Evolutionary conservation across 2,329 filamentous ascomycete species (phyloP).

Genomic region (Fusarium abutilonis): DNA sequence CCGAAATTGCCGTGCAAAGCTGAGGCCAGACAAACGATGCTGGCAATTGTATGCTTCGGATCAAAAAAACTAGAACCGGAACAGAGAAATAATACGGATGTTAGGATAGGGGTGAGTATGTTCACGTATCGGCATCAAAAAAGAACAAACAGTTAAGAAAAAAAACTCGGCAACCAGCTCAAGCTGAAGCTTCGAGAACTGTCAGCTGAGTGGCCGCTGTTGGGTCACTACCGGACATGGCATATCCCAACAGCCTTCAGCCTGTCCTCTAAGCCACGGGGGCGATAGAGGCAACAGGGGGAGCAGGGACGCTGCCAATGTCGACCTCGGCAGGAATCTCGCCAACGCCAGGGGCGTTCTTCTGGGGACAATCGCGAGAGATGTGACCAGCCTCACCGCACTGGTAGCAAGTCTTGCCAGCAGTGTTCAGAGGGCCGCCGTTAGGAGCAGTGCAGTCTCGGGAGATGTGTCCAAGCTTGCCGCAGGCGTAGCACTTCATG

Average conservation of each 20-base stretch:
- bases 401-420: constrained; percentile 98
- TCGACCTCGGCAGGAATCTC: constrained; percentile 60
- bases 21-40: constrained; percentile 42
- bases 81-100: constrained; percentile 45
- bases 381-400: constrained; percentile 97
- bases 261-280: constrained; percentile 51
- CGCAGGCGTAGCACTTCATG: constrained; percentile 98
- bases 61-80: constrained; percentile 47
- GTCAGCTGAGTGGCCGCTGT: constrained; percentile 17
- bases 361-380: constrained; percentile 90
- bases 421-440: constrained; percentile 92
- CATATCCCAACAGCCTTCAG: constrained; percentile 24
- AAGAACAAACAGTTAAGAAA: constrained; percentile 41
- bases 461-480: constrained; percentile 94
- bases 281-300: constrained; percentile 59
- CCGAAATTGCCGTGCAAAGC: constrained; percentile 47
- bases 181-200: constrained; percentile 13
- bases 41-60: constrained; percentile 47
- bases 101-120: constrained; percentile 41
- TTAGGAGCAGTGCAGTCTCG: constrained; percentile 96
- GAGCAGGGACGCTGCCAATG: constrained; percentile 53
- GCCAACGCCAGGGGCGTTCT: constrained; percentile 59
- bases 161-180: constrained; percentile 31
- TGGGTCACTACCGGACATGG: constrained; percentile 16
- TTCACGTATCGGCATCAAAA: constrained; percentile 47